Percentiles rank a stretch among this genome's conserved stretches.
phyloP scores from a whole-genome alignment of 768 basidiomycete genomes.

The Leccinum variicolor region DNA sequence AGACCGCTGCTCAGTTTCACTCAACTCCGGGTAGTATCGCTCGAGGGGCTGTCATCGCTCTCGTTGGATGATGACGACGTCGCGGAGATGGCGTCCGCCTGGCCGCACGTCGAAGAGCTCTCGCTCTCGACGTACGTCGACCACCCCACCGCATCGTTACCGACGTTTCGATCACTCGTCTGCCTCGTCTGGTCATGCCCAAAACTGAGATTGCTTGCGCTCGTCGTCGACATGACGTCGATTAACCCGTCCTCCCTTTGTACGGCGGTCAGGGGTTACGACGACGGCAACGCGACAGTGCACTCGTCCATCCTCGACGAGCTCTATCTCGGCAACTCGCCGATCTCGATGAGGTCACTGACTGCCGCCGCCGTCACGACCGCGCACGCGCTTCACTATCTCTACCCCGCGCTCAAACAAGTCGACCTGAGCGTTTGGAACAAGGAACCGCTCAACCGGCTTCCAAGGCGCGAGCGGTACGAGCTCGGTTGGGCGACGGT shows the following conservation, averaged over 20 bases:
- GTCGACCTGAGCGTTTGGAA: conserved; percentile 22
- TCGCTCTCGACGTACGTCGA: conserved; percentile 16
- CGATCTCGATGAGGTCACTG: conserved; percentile 5
- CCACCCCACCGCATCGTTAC: conserved; percentile 12
- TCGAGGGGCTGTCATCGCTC: conserved; percentile 17
- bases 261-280: neutral
- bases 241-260: neutral
- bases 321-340: conserved; percentile 23
- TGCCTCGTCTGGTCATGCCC: conserved; percentile 12
- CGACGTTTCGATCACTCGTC: conserved; percentile 19
- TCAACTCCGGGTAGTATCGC: conserved; percentile 8
- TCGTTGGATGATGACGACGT: conserved; percentile 17
- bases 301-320: conserved; percentile 2
- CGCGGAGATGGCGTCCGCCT: conserved; percentile 11
- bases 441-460: conserved; percentile 7
- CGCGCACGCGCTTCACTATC: conserved; percentile 4
- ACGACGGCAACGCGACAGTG: neutral
- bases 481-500: conserved; percentile 17
- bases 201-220: conserved; percentile 13
- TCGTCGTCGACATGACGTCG: conserved; percentile 23
- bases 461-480: conserved; percentile 10
- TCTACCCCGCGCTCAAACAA: conserved; percentile 19
- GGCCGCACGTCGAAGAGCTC: conserved; percentile 23
- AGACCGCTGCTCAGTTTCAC: conserved; percentile 14
- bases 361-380: conserved; percentile 6